phyloP scores from a whole-genome alignment of 2,329 filamentous ascomycete species.

The Aspergillus oerlinghausenensis region DNA sequence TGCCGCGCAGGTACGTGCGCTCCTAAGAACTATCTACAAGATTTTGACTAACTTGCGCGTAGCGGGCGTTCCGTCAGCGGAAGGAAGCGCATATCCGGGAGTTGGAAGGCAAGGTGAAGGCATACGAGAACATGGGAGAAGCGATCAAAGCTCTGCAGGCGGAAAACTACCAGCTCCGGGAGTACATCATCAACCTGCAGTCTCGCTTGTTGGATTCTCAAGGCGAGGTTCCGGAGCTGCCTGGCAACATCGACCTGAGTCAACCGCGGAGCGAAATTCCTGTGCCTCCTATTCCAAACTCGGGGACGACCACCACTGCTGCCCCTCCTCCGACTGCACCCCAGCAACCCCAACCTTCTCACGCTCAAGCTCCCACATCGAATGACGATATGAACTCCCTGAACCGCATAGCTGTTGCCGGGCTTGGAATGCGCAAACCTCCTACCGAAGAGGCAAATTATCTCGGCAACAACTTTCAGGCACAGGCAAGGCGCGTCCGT shows the following conservation, averaged over 20 bases:
- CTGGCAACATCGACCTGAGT: slow-evolving; percentile 69
- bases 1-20: slow-evolving; percentile 76
- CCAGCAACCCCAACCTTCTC: slow-evolving; percentile 24
- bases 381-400: slow-evolving; percentile 39
- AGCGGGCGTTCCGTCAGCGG: slow-evolving; percentile 95
- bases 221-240: slow-evolving; percentile 78
- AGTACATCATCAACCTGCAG: slow-evolving; percentile 90
- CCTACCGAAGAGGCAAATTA: slow-evolving; percentile 36
- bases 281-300: slow-evolving; percentile 20
- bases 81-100: slow-evolving; percentile 99
- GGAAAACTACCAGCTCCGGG: slow-evolving; percentile 85
- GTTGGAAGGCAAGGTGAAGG: slow-evolving; percentile 86
- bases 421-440: slow-evolving; percentile 41
- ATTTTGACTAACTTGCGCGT: slow-evolving; percentile 14
- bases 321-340: slow-evolving; percentile 19
- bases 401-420: slow-evolving; percentile 42
- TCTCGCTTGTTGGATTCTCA: slow-evolving; percentile 77
- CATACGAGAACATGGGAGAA: slow-evolving; percentile 69
- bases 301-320: slow-evolving; percentile 14
- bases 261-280: slow-evolving; percentile 45
- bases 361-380: slow-evolving; percentile 22
- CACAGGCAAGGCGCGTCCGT: slow-evolving; percentile 25
- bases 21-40: background rate
- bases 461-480: slow-evolving; percentile 27
- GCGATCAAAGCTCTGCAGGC: slow-evolving; percentile 74